Evolutionary conservation across 2,329 filamentous ascomycete genomes (phyloP).

Genomic region (Fusarium protoensiforme): DNA sequence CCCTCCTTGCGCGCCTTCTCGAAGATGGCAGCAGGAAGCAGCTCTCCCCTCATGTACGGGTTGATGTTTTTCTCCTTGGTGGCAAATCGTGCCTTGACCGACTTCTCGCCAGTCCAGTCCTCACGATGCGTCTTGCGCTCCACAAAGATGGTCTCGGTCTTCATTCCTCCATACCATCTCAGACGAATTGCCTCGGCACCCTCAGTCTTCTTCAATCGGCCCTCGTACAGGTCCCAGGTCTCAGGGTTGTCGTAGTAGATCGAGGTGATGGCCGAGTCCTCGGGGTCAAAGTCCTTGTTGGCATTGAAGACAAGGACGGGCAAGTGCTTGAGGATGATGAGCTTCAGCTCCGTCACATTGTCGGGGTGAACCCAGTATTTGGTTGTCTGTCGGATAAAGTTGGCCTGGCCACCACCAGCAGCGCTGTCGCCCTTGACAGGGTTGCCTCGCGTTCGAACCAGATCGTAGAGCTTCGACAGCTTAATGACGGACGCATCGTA

Average conservation of each 20-base stretch:
- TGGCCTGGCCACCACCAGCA: constrained; percentile 91
- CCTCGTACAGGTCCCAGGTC: constrained; percentile 93
- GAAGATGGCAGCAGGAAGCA: constrained; percentile 89
- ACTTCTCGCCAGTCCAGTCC: constrained; percentile 99
- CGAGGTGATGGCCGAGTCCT: constrained; percentile 95
- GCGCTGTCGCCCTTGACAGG: constrained; percentile 92
- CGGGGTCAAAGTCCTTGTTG: constrained; percentile 92
- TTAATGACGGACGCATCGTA: constrained; percentile 96
- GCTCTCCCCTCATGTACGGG: constrained; percentile 83
- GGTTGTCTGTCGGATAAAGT: constrained; percentile 95
- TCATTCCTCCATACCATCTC: constrained; percentile 98
- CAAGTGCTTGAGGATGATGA: constrained; percentile 97
- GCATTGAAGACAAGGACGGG: constrained; percentile 97
- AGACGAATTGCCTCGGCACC: constrained; percentile 96
- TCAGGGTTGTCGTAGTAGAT: constrained; percentile 98
- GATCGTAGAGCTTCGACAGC: constrained; percentile 93
- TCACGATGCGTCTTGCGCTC: constrained; percentile 98
- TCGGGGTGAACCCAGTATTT: constrained; percentile 99
- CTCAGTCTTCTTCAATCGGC: constrained; percentile 96
- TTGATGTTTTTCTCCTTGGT: constrained; percentile 99
- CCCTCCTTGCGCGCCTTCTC: constrained; percentile 96
- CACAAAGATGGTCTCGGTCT: constrained; percentile 93
- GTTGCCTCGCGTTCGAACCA: constrained; percentile 92
- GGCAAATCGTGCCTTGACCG: constrained; percentile 95
- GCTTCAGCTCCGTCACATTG: constrained; percentile 97